Base-by-base conservation (phyloP, 2,329 filamentous ascomycete genomes). In the Xylariomycetidae sp. region DNA sequence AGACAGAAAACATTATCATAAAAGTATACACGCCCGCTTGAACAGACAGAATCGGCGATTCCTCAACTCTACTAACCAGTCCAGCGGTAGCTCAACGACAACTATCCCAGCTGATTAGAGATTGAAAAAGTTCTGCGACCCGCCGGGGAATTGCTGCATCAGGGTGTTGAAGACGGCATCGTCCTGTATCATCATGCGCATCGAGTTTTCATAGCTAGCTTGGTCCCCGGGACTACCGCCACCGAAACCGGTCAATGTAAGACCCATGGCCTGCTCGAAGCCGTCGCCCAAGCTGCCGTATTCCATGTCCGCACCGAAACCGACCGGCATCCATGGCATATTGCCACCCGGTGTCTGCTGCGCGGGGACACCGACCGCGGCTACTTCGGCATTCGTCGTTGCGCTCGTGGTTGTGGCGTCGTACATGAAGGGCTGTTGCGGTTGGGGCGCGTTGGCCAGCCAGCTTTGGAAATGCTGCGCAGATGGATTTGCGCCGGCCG, bases 181-280 rank as follows among this genome's bases (percentile, higher is more conserved):
- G 34, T 42, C 53, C 44, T 46, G 45, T 39, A 49, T 41, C 37
- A 51, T 50, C 22, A 49, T 49, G 17, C 48, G 48, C 30, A 49
- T 40, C 20, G 37, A 50, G 26, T 50, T 42, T 32, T 51, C 47
- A 27, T 49, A 49, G 16, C 37, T 46, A 27, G 34, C 31, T 3
- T 37, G 37, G 33, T 47, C 45, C 20, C 50, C 44, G 3, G 46
- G 46, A 16, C 45, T 47, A 2, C 53, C 53, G 30, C 50, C 55
- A 7, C 46, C 49, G 12, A 63, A 54, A 5, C 56, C 63, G 9
- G 56, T 58, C 25, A 67, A 46, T 3, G 63, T 65, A 35, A 65
- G 50, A 25, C 63, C 63, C 57, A 67, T 58, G n/a, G 63, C 64
- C 33, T 67, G 61, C 33, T 62, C 62, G 34, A 65, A 62, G 10